Evolutionary conservation across 257 asterid genomes (phyloP).

Genomic region (Datura wrightii): DNA sequence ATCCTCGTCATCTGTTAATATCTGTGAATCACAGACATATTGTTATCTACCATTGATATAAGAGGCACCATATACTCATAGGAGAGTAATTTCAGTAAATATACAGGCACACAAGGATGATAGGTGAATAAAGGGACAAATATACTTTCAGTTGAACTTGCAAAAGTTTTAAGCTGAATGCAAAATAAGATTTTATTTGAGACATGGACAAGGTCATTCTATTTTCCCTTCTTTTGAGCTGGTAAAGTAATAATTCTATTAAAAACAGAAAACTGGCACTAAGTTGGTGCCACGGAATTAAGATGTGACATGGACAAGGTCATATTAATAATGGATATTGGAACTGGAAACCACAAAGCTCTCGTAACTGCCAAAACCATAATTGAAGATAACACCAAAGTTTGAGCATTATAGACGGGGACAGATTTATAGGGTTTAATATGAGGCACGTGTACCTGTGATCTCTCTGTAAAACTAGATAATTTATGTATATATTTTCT

Average conservation of each 20-base stretch:
- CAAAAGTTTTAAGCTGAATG: background rate
- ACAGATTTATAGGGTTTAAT: no score
- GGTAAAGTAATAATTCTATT: background rate
- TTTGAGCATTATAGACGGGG: background rate
- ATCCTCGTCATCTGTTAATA: background rate
- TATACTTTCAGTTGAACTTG: background rate
- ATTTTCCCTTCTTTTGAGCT: background rate
- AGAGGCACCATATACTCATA: background rate
- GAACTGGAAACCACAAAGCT: conserved; percentile 26
- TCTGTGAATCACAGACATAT: background rate
- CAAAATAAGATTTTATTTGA: background rate
- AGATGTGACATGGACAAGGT: background rate
- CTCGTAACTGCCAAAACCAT: conserved; percentile 2
- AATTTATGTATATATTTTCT: no score
- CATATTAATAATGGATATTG: conserved; percentile 16
- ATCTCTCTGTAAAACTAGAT: no score
- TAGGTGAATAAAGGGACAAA: background rate
- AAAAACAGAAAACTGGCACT: background rate
- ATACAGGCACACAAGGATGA: conserved; percentile 21
- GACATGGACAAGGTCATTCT: background rate
- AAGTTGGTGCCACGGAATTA: conserved; percentile 12
- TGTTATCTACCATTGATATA: conserved; percentile 3
- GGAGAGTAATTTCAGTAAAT: background rate
- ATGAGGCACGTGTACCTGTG: no score
- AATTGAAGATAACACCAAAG: conserved; percentile 18